A percentile compares a stretch with the other conserved stretches of the same genome.
phyloP scores from a whole-genome alignment of 208 protist species.

The Crithidia fasciculata region DNA sequence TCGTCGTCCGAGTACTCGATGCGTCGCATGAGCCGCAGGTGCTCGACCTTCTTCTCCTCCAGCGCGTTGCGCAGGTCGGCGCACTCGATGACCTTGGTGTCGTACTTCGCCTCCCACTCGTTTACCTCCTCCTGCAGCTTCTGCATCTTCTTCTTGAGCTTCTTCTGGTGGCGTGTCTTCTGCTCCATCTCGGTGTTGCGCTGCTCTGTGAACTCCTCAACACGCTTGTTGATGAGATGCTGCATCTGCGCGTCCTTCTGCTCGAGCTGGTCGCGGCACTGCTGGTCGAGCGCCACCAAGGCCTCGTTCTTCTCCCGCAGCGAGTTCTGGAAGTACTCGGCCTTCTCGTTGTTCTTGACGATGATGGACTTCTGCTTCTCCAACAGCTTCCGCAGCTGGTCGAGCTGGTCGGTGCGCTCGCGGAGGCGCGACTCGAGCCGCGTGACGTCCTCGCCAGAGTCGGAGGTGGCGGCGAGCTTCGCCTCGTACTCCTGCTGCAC shows the following conservation, averaged over 20 bases:
- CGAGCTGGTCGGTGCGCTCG: constrained; percentile 75
- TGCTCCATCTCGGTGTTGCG: constrained; percentile 50
- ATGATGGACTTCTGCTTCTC: constrained; percentile 88
- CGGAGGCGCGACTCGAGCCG: constrained; percentile 53
- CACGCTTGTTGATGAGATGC: constrained; percentile 75
- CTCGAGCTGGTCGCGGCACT: constrained; percentile 54
- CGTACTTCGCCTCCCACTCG: constrained; percentile 64
- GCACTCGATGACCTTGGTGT: constrained; percentile 87
- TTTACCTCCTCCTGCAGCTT: constrained; percentile 67
- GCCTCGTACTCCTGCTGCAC: constrained; percentile 62
- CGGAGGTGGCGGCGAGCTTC: constrained; percentile 37
- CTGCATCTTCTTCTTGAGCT: constrained; percentile 85
- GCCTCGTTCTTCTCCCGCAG: constrained; percentile 58
- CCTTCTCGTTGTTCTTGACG: constrained; percentile 85
- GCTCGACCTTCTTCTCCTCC: constrained; percentile 80
- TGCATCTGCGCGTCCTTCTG: constrained; percentile 82
- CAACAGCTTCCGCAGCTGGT: constrained; percentile 76
- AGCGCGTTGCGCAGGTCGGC: constrained; percentile 77
- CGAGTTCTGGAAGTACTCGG: constrained; percentile 65
- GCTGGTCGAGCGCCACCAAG: constrained; percentile 39
- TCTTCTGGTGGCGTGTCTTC: constrained; percentile 60
- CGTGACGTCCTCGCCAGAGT: constrained; percentile 41
- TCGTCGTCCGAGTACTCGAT: constrained; percentile 57
- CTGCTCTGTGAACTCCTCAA: constrained; percentile 67
- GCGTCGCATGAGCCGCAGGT: constrained; percentile 63